These are phyloP conservation scores for Eutrema yunnanense DNA, from an alignment of 345 rosid species.

Conservation along the genomic window DNA sequence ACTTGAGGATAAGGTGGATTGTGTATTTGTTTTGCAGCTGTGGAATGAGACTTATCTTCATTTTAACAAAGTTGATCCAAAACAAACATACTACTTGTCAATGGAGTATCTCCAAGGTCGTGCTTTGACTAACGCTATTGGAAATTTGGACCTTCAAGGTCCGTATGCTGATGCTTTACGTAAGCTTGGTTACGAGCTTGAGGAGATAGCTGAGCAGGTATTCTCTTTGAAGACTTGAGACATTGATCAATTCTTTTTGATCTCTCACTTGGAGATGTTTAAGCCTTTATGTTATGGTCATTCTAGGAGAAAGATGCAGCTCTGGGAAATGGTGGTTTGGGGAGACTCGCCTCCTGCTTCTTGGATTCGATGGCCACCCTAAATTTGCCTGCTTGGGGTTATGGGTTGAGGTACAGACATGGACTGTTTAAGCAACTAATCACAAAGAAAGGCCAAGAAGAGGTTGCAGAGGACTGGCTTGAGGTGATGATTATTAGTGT, in stretches of 20 bases:
- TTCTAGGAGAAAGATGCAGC: constrained; percentile 97
- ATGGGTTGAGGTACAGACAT: constrained; percentile 90
- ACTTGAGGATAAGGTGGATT: background rate
- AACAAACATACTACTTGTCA: constrained; percentile 91
- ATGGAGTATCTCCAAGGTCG: constrained; percentile 99
- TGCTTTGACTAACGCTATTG: constrained; percentile 82
- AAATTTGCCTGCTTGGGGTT: constrained; percentile 98
- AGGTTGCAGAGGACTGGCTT: constrained; percentile 97
- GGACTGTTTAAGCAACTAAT: constrained; percentile 89
- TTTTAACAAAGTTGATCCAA: constrained; percentile 72
- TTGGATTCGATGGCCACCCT: constrained; percentile 95
- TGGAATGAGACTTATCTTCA: constrained; percentile 90
- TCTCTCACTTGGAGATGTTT: constrained; percentile 8
- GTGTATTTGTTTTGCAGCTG: constrained; percentile 46
- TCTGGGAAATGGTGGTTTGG: constrained; percentile 96
- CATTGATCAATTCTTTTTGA: background rate
- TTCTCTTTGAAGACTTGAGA: background rate
- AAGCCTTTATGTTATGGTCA: constrained; percentile 1
- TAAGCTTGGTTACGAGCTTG: constrained; percentile 73
- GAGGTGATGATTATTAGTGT: constrained; percentile 46
- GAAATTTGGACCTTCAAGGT: constrained; percentile 62
- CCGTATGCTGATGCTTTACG: constrained; percentile 81
- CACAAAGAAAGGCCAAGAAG: constrained; percentile 88
- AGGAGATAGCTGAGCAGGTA: constrained; percentile 89
- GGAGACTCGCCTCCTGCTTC: constrained; percentile 96